Evolutionary conservation across 805 yeast species (phyloP).

Genomic region (Pichia ethanolica): DNA sequence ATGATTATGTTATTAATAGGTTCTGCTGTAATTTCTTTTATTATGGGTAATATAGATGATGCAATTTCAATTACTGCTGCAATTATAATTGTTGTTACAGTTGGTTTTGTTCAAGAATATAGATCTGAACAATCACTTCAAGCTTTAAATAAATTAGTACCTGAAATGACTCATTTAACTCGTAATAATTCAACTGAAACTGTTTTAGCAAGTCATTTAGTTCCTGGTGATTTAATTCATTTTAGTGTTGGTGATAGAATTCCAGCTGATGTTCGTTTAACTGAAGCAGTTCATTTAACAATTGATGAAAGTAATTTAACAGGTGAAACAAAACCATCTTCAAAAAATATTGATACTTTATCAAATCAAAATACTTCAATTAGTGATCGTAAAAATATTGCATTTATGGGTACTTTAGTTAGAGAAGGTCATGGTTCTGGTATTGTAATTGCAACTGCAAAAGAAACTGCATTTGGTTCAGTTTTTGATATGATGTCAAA

Average conservation of each 20-base stretch:
- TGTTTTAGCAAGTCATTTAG: slow-evolving; percentile 80
- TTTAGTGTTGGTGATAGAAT: slow-evolving; percentile 90
- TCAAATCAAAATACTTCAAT: slow-evolving; percentile 18
- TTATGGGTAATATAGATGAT: slow-evolving; percentile 96
- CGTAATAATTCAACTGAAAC: slow-evolving; percentile 72
- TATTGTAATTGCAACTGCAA: slow-evolving; percentile 84
- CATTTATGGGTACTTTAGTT: slow-evolving; percentile 95
- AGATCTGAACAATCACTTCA: slow-evolving; percentile 91
- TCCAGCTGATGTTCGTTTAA: slow-evolving; percentile 89
- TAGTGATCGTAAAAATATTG: slow-evolving; percentile 68
- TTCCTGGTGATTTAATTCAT: slow-evolving; percentile 92
- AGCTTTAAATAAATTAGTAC: slow-evolving; percentile 87
- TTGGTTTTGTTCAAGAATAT: slow-evolving; percentile 96
- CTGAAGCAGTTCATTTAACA: slow-evolving; percentile 68
- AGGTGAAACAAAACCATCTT: slow-evolving; percentile 89
- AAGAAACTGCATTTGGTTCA: slow-evolving; percentile 85
- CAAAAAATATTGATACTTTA: slow-evolving; percentile 48
- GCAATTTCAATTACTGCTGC: slow-evolving; percentile 93
- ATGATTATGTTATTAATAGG: slow-evolving; percentile 82
- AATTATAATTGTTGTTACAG: slow-evolving; percentile 86
- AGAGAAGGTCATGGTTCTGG: slow-evolving; percentile 95
- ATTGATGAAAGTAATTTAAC: slow-evolving; percentile 93
- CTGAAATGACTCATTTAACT: slow-evolving; percentile 91
- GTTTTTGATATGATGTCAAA: slow-evolving; percentile 93
- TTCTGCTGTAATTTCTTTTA: slow-evolving; percentile 76